Conservation (phyloP, 2,329 filamentous ascomycete genomes). For the Aspergillus sergii region DNA sequence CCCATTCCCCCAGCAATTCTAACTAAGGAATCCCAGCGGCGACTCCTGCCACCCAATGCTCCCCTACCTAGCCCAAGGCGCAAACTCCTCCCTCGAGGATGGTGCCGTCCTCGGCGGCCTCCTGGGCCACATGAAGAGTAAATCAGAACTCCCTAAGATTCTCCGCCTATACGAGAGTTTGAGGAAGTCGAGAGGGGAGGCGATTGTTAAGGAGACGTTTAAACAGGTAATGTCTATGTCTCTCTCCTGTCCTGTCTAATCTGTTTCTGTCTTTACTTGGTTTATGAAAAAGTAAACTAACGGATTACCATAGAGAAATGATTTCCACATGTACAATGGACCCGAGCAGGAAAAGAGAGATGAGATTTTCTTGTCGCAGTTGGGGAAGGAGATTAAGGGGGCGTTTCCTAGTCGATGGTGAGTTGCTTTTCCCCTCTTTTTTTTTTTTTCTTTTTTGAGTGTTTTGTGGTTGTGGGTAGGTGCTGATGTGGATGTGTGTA, state of each 20-base stretch:
- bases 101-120: constrained; percentile 65
- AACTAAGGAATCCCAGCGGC: constrained; percentile 39
- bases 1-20: background rate
- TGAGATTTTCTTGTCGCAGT: constrained; percentile 57
- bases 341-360: constrained; percentile 62
- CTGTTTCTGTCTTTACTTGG: background rate
- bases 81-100: constrained; percentile 69
- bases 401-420: constrained; percentile 65
- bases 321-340: constrained; percentile 59
- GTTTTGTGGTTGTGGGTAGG: background rate
- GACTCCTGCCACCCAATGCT: constrained; percentile 68
- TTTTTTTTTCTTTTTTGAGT: background rate
- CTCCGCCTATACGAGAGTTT: constrained; percentile 50
- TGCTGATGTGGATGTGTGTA: constrained; percentile 10
- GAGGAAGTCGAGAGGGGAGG: constrained; percentile 52
- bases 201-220: constrained; percentile 66
- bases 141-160: constrained; percentile 45
- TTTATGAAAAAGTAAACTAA: background rate
- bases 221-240: constrained; percentile 37
- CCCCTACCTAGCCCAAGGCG: constrained; percentile 66
- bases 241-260: background rate
- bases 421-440: constrained; percentile 4
- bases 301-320: constrained; percentile 42
- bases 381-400: constrained; percentile 55
- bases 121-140: constrained; percentile 53